Evolutionary conservation across 345 rosid genomes (phyloP).

Genomic region (Populus tremula): DNA sequence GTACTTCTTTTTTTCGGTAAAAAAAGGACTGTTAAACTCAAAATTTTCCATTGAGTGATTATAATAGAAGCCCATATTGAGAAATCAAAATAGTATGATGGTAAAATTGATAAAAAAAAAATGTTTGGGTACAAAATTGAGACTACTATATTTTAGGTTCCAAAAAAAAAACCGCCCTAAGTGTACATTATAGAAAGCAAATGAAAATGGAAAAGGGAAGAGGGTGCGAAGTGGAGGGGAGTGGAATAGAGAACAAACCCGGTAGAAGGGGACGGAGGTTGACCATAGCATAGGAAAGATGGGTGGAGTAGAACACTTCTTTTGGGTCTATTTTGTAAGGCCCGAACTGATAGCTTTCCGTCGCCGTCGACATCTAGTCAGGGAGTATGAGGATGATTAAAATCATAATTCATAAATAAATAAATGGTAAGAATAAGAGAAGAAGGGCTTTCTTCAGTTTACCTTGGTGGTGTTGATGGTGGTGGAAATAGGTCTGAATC

Average conservation of each 20-base stretch:
- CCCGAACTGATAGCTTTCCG: slow-evolving; percentile 48
- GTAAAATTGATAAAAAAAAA: background rate
- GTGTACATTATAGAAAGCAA: background rate
- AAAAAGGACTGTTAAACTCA: too few species aligned
- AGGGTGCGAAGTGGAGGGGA: background rate
- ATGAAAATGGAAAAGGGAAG: background rate
- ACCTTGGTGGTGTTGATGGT: background rate
- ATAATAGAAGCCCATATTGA: background rate
- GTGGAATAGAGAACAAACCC: slow-evolving; percentile 33
- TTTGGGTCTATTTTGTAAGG: slow-evolving; percentile 63
- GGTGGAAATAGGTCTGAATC: background rate
- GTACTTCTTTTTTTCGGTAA: too few species aligned
- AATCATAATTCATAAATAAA: background rate
- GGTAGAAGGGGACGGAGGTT: slow-evolving; percentile 87
- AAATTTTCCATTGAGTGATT: background rate
- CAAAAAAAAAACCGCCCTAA: background rate
- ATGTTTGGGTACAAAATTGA: too few species aligned
- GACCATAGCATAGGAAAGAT: slow-evolving; percentile 76
- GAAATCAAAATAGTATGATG: too few species aligned
- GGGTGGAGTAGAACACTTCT: slow-evolving; percentile 75
- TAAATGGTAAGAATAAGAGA: background rate
- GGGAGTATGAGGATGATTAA: background rate
- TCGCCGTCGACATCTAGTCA: slow-evolving; percentile 8
- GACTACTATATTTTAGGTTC: too few species aligned
- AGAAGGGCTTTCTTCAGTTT: background rate